These are phyloP conservation scores for Teratosphaeria destructans DNA, from an alignment of 2,329 filamentous ascomycete species.

Conservation along the genomic window DNA sequence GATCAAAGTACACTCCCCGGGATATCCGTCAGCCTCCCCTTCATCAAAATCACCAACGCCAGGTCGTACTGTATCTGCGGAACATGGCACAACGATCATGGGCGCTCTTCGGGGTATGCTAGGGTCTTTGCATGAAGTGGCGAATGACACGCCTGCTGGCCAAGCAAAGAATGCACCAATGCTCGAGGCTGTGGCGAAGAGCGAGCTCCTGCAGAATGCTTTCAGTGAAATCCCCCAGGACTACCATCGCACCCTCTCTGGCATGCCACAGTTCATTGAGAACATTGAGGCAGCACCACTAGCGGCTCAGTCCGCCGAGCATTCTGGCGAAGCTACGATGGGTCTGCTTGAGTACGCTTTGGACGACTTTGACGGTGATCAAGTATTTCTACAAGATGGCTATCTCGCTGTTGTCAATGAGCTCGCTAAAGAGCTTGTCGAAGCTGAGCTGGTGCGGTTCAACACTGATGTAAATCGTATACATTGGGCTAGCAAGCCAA, in stretches of 20 bases:
- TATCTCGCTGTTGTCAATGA: slow-evolving; percentile 14
- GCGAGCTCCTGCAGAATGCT: slow-evolving; percentile 4
- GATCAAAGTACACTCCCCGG: slow-evolving; percentile 2
- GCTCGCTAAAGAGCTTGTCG: slow-evolving; percentile 10
- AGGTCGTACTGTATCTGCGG: slow-evolving; percentile 10
- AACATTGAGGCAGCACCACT: slow-evolving; percentile 17
- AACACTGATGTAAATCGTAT: slow-evolving; percentile 8
- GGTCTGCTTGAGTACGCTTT: slow-evolving; percentile 16
- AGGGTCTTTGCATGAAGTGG: slow-evolving; percentile 9
- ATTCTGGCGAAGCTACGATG: slow-evolving; percentile 7
- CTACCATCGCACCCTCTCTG: slow-evolving; percentile 8
- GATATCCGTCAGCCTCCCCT: neutral
- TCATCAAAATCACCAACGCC: neutral
- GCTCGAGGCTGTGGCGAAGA: slow-evolving; percentile 9
- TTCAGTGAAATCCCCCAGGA: slow-evolving; percentile 8
- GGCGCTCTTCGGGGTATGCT: slow-evolving; percentile 12
- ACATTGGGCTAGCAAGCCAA: slow-evolving; percentile 7
- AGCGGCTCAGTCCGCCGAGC: slow-evolving; percentile 14
- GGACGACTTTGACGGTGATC: slow-evolving; percentile 18
- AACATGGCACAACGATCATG: slow-evolving; percentile 5
- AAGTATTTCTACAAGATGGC: slow-evolving; percentile 18
- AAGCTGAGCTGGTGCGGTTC: slow-evolving; percentile 4
- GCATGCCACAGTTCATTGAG: slow-evolving; percentile 15
- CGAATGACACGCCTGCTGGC: slow-evolving; percentile 2
- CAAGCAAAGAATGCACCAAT: slow-evolving; percentile 11